These are phyloP conservation scores for Xanthoconium stramineum DNA, from an alignment of 768 basidiomycete species.

Conservation along the genomic window DNA sequence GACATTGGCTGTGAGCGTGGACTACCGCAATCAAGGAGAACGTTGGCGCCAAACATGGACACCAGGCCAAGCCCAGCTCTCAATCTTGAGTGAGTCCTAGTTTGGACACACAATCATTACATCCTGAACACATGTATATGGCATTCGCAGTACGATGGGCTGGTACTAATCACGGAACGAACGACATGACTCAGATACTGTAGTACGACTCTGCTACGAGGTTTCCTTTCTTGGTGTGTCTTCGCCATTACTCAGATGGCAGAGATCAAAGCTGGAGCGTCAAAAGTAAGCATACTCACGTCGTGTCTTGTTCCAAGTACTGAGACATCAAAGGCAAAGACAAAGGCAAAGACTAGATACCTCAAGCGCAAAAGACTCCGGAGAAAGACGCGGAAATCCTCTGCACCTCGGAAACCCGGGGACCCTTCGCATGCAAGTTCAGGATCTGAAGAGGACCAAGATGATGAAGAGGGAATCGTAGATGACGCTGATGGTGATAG, in stretches of 20 bases:
- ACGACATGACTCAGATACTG: too few species aligned
- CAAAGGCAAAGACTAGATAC: conserved; percentile 71
- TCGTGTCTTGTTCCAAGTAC: background rate
- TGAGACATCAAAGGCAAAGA: conserved; percentile 45
- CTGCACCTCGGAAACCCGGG: conserved; percentile 26
- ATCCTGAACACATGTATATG: too few species aligned
- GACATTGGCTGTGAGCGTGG: background rate
- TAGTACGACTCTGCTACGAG: too few species aligned
- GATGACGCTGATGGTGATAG: conserved; percentile 18
- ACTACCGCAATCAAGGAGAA: background rate
- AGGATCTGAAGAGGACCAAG: conserved; percentile 19
- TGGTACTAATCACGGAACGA: too few species aligned
- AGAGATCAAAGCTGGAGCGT: background rate
- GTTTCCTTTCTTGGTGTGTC: background rate
- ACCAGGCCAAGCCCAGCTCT: background rate
- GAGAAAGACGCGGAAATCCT: conserved; percentile 47
- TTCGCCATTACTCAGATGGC: too few species aligned
- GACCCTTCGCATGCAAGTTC: conserved; percentile 15
- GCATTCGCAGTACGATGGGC: background rate
- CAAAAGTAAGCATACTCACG: conserved; percentile 20
- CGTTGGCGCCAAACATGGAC: background rate
- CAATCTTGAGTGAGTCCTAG: too few species aligned
- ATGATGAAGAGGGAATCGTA: conserved; percentile 11
- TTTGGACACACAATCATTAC: too few species aligned
- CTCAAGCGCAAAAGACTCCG: conserved; percentile 68